Percentiles rank a stretch among this genome's conserved stretches.
Evolutionary conservation across 352 stramenopile genomes (phyloP).

Genomic region (Phytophthora megakarya): DNA sequence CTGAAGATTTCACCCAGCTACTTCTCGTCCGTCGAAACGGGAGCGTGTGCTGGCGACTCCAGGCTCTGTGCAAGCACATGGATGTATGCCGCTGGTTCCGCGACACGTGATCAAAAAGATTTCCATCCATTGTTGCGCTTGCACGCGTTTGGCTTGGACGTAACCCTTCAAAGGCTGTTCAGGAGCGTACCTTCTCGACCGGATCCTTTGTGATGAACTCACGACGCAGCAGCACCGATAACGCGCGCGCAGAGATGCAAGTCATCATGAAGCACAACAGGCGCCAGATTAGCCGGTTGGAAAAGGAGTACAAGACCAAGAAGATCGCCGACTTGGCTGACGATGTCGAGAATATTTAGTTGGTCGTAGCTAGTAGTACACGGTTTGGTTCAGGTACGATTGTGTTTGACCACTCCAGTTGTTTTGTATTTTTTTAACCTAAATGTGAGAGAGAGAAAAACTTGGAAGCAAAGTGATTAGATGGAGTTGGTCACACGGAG

Average conservation of each 20-base stretch:
- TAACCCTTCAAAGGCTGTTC: not conserved
- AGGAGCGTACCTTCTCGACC: not conserved
- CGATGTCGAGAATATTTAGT: too few species aligned
- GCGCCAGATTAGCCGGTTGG: too few species aligned
- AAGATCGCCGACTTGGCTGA: too few species aligned
- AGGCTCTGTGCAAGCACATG: not conserved
- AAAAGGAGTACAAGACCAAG: too few species aligned
- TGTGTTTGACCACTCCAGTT: too few species aligned
- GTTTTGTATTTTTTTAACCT: too few species aligned
- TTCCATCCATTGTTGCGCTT: not conserved
- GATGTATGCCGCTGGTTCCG: not conserved
- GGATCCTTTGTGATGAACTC: not conserved
- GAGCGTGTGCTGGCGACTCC: not conserved
- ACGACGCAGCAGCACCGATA: not conserved
- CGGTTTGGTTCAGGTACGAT: too few species aligned
- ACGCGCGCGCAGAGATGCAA: not conserved
- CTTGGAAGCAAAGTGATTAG: too few species aligned
- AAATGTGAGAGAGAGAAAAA: too few species aligned
- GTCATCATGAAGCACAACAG: constrained; percentile 1
- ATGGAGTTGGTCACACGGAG: too few species aligned
- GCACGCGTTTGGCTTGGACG: not conserved
- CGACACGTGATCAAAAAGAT: not conserved
- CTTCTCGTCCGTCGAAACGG: not conserved
- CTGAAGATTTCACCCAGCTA: not conserved
- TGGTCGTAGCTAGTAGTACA: too few species aligned